Base-by-base conservation (phyloP, 1,284 basidiomycete species). In the Rhodotorula mucilaginosa region DNA sequence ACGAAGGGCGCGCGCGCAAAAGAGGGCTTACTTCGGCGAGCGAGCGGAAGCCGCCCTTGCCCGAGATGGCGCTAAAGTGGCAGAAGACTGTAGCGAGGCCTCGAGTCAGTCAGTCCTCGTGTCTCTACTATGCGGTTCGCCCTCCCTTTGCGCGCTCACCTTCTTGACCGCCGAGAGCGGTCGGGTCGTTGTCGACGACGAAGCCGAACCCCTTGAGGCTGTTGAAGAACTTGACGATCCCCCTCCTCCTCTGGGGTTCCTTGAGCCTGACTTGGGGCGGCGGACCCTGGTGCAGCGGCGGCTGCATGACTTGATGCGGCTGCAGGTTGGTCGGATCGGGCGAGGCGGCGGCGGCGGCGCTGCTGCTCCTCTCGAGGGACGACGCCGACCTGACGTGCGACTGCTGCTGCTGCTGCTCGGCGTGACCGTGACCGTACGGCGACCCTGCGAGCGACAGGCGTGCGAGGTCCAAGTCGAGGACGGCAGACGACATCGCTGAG, bases 131-230 rank as follows among this genome's bases (percentile, higher is more conserved):
- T 26, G 26, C 26, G 26, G 26, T 26, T 26, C 26, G 26, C 26
- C 26, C 26, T 26, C 26, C 26, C 26, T 26, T 26, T 26, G 26
- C 12, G 39, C 39, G 39, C 75, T 21, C 60, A 77, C 78, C 78
- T 67, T 79, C 78, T 61, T 79, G 77, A n/a, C 77, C 77, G 13
- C 77, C 77, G 29, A 79, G 70, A 29, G 76, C 78, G 7, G 69
- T 76, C 5, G 77, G 71, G 34, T 74, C 66, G 34, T 76, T 74
- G 65, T 79, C 77, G 44, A 77, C 76, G 52, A 79, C 74, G 39
- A 79, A 79, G 21, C 78, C 78, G 57, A 77, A 79, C 12, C 78
- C 78, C 71, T 78, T 76, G 52, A 72, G 58, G n/a, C 65, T 65
- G 71, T 75, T 74, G 70, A 74, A 74, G 64, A 74, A 74, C 61